Evolutionary conservation across 257 asterid genomes (phyloP), one percentile per base, ranked within the genome.

Genomic region (Gentiana macrophylla): DNA sequence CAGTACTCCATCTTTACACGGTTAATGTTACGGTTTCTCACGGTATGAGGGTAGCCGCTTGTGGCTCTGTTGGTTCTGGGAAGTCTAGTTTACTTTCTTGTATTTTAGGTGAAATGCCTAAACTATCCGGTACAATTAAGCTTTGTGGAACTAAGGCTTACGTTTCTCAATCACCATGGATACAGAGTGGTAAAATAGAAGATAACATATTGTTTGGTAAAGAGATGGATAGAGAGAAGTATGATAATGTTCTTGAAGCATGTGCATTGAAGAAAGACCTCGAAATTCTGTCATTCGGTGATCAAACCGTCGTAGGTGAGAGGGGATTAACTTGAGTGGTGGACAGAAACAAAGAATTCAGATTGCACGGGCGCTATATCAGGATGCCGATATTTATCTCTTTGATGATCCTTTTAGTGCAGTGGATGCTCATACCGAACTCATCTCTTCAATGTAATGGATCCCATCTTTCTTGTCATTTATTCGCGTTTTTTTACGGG

Each of bases 371-470:
- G 95, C 96, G 33, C 65, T 82, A 8, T 86, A 80, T 62, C 94
- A 90, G 64, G 89, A 90, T 64, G 94, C 89, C 4, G 89, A 84
- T 49, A 76, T 90, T 47, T 90, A 84, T 67, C 65, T 86, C 51
- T 84, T 86, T 56, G 98, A 90, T 64, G 98, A 86, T 72, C 98
- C 96, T 4, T 90, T 86, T 50, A 90, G 96, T 71, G 95, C 92
- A 50, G 95, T 90, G 35, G 96, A 86, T 86, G 96, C 95, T 53
- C 95, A 90, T 68, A 90, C 95, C 2, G 94, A 70, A 72, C 72
- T 57, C 93, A 85, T 77, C 77, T 90, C 63, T 86, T 90, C 72
- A 82, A 79, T 51, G 97, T 90, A 73, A 82, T 73, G 59, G 49
- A 54, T 33, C 61, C 47, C 50, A 47, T 49, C 57, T 5, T 41